phyloP scores from a whole-genome alignment of 352 stramenopile species.

The Pythium biforme region DNA sequence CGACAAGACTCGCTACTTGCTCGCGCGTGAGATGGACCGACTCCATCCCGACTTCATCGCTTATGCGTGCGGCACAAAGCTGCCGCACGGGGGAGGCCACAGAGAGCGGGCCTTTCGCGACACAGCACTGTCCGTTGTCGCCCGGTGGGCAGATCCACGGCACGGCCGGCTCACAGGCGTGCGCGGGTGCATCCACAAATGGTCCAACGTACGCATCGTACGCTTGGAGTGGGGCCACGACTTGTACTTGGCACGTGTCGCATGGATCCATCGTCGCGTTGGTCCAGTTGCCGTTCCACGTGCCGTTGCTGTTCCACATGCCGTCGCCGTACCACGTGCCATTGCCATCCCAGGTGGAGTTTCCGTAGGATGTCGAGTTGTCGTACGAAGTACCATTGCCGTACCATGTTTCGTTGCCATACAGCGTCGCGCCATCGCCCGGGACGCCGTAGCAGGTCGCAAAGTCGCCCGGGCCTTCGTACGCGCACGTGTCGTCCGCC shows the following conservation, averaged over 20 bases:
- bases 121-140: conserved; percentile 23
- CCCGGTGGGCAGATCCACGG: conserved; percentile 25
- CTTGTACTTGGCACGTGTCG: conserved; percentile 10
- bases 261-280: conserved; percentile 13
- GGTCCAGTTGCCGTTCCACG: conserved; percentile 3
- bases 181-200: not conserved
- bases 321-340: not conserved
- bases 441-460: conserved; percentile 10
- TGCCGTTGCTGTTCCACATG: not conserved
- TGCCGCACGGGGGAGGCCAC: not conserved
- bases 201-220: conserved; percentile 22
- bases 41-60: conserved; percentile 4
- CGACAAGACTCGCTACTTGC: conserved; percentile 4
- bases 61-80: conserved; percentile 13
- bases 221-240: not conserved
- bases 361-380: too few species aligned
- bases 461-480: conserved; percentile 18
- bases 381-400: not conserved
- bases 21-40: conserved; percentile 4
- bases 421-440: not conserved
- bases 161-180: conserved; percentile 16
- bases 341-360: not conserved
- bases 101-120: conserved; percentile 6
- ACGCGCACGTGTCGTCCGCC: conserved; percentile 7
- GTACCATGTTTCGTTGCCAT: not conserved